These are phyloP conservation scores for Boletus nobilissimus DNA, from an alignment of 1,284 basidiomycete genomes.

Conservation along the genomic window DNA sequence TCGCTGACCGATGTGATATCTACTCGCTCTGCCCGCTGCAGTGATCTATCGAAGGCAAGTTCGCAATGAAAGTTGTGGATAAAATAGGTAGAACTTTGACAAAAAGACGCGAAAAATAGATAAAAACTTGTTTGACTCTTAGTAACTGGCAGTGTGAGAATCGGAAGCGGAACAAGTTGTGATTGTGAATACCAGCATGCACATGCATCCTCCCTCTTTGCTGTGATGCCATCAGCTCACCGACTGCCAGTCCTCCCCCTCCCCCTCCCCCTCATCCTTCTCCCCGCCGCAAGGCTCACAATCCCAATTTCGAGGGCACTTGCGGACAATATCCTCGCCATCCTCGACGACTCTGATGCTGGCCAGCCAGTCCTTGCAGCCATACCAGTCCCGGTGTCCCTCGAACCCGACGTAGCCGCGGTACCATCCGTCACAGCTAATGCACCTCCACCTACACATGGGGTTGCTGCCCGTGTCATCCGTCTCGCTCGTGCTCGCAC, in stretches of 20 bases:
- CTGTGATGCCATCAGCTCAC: conserved; percentile 43
- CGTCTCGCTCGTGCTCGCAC: conserved; percentile 66
- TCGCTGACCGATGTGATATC: background rate
- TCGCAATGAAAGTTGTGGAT: conserved; percentile 41
- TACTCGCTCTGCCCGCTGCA: conserved; percentile 11
- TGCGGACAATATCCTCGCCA: conserved; percentile 67
- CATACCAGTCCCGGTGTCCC: conserved; percentile 57
- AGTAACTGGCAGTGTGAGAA: background rate
- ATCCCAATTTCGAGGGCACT: conserved; percentile 65
- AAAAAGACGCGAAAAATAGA: conserved; percentile 70
- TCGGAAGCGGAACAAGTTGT: background rate
- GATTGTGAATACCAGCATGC: background rate
- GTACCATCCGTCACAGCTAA: conserved; percentile 4
- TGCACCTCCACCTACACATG: conserved; percentile 44
- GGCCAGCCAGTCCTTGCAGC: conserved; percentile 71
- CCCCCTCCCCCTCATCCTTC: conserved; percentile 70
- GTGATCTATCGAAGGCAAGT: conserved; percentile 43
- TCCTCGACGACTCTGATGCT: conserved; percentile 69
- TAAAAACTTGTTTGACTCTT: conserved; percentile 32
- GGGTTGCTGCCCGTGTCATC: conserved; percentile 66
- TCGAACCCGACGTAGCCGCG: conserved; percentile 34
- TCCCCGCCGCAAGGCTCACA: conserved; percentile 72
- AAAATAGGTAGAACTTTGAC: conserved; percentile 69
- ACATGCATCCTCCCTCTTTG: background rate
- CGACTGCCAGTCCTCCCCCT: conserved; percentile 70